Evolutionary conservation across 2,329 filamentous ascomycete species (phyloP), one percentile per base, ranked within the genome.

Genomic region (Colletotrichum viniferum): DNA sequence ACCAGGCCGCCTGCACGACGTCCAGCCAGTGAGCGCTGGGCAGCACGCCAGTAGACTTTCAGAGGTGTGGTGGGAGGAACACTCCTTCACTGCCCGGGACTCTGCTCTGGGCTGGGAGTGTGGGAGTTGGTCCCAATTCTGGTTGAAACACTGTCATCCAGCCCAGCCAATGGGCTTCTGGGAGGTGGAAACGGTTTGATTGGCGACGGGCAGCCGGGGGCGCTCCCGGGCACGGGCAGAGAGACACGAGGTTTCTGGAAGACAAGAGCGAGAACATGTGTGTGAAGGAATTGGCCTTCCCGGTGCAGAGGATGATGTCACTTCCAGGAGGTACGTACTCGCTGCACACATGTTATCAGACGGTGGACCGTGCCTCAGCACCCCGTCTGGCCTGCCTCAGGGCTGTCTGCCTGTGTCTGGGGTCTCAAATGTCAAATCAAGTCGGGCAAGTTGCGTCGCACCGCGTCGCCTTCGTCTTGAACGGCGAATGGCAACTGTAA

Each of bases 121-220:
- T 52, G 73, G 43, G 55, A 56, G 43, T 55, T 74, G 68, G 72
- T 62, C 62, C 69, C 69, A 74, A 72, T 72, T 74, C 73, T 68
- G 21, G 58, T 76, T 76, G 70, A 76, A 76, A 76, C 73, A 76
- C 48, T 69, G 73, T 63, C 63, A 73, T 43, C 63, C 32, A 24
- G 16, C 32, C 21, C 56, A 43, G 56, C 73, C 73, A 76, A 76
- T 76, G 63, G 55, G 58, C 48, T 32, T 32, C 12, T n/a, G 18
- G n/a, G 21, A 58, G 43, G 73, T 76, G 73, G 70, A 65, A 76
- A 76, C 70, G 63, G 73, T 73, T 76, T 76, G 58, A 76, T 76
- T 76, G 70, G 63, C 34, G 56, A 64, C 24, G 32, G 64, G 13
- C 43, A 76, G 70, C 70, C 36, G 70, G 69, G 73, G 62, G 34